phyloP scores from a whole-genome alignment of 306 rosid species.

The Inga laurina region DNA sequence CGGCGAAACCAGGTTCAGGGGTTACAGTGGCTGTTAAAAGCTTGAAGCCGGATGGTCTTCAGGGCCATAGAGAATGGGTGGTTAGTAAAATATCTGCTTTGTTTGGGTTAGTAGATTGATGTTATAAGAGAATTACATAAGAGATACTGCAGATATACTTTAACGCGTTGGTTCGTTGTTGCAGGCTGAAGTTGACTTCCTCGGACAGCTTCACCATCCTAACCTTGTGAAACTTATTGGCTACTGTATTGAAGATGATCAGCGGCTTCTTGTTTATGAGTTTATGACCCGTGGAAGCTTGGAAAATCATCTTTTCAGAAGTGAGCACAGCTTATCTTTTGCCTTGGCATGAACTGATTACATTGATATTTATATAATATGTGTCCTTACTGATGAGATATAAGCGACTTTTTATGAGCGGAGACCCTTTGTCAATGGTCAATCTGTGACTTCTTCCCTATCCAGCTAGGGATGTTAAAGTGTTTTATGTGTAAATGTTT shows the following conservation, averaged over 20 bases:
- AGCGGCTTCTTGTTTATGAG: conserved; percentile 87
- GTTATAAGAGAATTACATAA: conserved; percentile 36
- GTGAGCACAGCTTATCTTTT: conserved; percentile 50
- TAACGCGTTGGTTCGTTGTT: conserved; percentile 41
- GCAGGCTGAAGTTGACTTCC: conserved; percentile 97
- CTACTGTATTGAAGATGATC: conserved; percentile 91
- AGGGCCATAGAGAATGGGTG: conserved; percentile 99
- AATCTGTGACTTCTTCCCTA: neutral
- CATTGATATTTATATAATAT: conserved; percentile 22
- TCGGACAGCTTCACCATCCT: conserved; percentile 97
- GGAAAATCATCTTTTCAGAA: conserved; percentile 94
- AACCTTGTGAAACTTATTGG: conserved; percentile 96
- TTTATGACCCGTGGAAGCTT: conserved; percentile 98
- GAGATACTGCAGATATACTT: conserved; percentile 31
- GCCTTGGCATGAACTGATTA: conserved; percentile 6
- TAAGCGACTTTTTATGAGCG: neutral
- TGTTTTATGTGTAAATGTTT: neutral
- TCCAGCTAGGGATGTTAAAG: neutral
- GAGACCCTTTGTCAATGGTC: conserved; percentile 16
- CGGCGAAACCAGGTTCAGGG: conserved; percentile 94
- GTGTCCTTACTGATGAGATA: neutral
- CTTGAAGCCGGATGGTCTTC: conserved; percentile 95
- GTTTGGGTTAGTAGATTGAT: conserved; percentile 72
- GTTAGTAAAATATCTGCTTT: conserved; percentile 87
- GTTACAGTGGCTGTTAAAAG: conserved; percentile 93